Percentiles rank a stretch among this genome's conserved stretches.
These are phyloP conservation scores for Penicillium ochrochloron DNA, from an alignment of 495 filamentous ascomycete species.

Conservation along the genomic window DNA sequence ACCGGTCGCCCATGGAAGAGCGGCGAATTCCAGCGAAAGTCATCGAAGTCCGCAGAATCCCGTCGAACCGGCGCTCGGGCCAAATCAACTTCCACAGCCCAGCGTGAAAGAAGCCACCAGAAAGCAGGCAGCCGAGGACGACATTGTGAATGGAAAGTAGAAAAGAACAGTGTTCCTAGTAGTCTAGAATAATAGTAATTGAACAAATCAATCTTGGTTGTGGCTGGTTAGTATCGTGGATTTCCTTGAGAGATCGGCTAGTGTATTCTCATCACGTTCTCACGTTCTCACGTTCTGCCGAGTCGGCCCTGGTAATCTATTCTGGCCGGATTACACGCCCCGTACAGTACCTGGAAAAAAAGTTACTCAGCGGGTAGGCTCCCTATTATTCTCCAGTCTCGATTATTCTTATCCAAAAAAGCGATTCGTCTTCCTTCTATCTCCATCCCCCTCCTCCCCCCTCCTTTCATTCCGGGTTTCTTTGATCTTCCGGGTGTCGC, in stretches of 20 bases:
- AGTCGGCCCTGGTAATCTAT: conserved; percentile 29
- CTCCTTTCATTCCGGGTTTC: conserved; percentile 17
- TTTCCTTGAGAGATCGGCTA: background rate
- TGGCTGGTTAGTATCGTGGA: background rate
- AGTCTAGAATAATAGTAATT: background rate
- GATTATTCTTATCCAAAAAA: conserved; percentile 27
- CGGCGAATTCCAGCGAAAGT: conserved; percentile 25
- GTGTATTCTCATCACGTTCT: too few relatives aligned
- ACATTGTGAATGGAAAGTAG: conserved; percentile 17
- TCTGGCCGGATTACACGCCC: conserved; percentile 14
- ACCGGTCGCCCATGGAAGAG: background rate
- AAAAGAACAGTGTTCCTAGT: background rate
- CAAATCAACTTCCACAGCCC: conserved; percentile 23
- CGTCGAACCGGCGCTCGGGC: conserved; percentile 40
- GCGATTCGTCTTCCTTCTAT: conserved; percentile 24
- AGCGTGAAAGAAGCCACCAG: conserved; percentile 31
- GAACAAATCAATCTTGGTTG: background rate
- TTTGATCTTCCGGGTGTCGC: background rate
- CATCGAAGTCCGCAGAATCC: conserved; percentile 45
- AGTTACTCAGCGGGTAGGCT: conserved; percentile 33
- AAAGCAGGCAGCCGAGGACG: conserved; percentile 13
- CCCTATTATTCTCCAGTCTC: conserved; percentile 16
- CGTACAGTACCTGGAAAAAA: conserved; percentile 36
- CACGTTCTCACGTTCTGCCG: too few relatives aligned
- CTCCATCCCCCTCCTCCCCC: conserved; percentile 17